phyloP scores from a whole-genome alignment of 768 basidiomycete genomes.

The Lanmaoa rubissima region DNA sequence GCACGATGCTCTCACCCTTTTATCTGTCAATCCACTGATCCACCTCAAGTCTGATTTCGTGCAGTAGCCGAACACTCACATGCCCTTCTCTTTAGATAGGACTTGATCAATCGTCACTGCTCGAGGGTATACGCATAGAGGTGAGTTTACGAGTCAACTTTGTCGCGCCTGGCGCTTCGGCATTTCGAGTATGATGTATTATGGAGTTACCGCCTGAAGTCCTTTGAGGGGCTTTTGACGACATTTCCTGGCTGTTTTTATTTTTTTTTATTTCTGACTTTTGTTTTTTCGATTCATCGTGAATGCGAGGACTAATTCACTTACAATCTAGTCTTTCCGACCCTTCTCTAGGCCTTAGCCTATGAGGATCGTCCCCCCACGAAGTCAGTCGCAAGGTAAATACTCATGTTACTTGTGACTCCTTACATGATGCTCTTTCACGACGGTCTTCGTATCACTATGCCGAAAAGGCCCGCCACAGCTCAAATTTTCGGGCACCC shows the following conservation, averaged over 20 bases:
- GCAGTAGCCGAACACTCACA: neutral
- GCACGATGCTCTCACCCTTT: constrained; percentile 64
- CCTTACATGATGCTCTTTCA: constrained; percentile 37
- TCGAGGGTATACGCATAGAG: neutral
- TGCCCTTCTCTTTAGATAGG: constrained; percentile 2
- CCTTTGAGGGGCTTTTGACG: constrained; percentile 49
- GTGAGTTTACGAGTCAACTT: constrained; percentile 4
- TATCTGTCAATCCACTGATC: constrained; percentile 68
- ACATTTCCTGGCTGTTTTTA: constrained; percentile 80
- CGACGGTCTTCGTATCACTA: constrained; percentile 88
- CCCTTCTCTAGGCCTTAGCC: neutral
- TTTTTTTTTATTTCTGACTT: constrained; percentile 49
- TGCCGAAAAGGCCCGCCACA: constrained; percentile 95
- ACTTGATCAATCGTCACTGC: neutral
- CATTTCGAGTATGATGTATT: constrained; percentile 21
- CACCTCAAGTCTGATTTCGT: neutral
- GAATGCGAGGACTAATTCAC: neutral
- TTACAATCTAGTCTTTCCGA: neutral
- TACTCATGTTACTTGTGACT: neutral
- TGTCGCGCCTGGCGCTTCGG: neutral
- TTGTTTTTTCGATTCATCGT: neutral
- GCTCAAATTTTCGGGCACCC: constrained; percentile 84
- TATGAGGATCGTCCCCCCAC: too few species aligned
- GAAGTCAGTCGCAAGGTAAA: constrained; percentile 9
- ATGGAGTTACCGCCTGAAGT: constrained; percentile 89